Conservation (phyloP, 78 protist genomes). For the Planoprotostelium fungivorum region DNA sequence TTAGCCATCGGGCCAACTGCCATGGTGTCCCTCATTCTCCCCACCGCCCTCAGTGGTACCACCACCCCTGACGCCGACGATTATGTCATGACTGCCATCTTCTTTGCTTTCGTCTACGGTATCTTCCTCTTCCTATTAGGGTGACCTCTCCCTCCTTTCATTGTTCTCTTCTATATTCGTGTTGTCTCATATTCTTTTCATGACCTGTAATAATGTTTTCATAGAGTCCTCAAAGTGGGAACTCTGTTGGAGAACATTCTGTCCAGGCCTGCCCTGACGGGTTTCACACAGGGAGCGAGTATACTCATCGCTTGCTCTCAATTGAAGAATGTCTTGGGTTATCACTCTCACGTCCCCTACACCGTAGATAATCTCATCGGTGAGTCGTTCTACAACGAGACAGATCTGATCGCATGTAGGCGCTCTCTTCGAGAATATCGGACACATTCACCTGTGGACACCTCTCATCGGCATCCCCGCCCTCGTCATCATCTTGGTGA, state of each 20-base stretch:
- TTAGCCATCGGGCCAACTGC: conserved; percentile 61
- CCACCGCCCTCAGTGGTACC: conserved; percentile 19
- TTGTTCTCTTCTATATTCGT: too few species aligned
- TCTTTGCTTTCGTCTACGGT: conserved; percentile 4
- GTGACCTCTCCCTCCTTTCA: not conserved
- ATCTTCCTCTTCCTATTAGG: not conserved
- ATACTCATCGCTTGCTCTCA: not conserved
- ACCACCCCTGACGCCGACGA: not conserved
- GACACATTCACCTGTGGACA: conserved; percentile 31
- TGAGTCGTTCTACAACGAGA: not conserved
- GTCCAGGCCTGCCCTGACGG: not conserved
- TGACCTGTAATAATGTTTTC: not conserved
- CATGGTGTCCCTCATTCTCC: conserved; percentile 51
- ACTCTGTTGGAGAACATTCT: not conserved
- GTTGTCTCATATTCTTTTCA: not conserved
- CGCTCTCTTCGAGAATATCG: too few species aligned
- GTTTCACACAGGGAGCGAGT: not conserved
- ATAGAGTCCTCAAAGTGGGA: not conserved
- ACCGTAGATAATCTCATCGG: not conserved
- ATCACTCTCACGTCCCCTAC: not conserved
- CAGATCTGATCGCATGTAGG: too few species aligned
- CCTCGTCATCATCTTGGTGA: conserved; percentile 15
- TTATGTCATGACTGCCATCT: conserved; percentile 12
- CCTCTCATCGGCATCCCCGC: conserved; percentile 16
- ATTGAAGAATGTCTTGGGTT: not conserved